Evolutionary conservation across 148 eudicot species (phyloP).

Genomic region (Limonium bicolor): DNA sequence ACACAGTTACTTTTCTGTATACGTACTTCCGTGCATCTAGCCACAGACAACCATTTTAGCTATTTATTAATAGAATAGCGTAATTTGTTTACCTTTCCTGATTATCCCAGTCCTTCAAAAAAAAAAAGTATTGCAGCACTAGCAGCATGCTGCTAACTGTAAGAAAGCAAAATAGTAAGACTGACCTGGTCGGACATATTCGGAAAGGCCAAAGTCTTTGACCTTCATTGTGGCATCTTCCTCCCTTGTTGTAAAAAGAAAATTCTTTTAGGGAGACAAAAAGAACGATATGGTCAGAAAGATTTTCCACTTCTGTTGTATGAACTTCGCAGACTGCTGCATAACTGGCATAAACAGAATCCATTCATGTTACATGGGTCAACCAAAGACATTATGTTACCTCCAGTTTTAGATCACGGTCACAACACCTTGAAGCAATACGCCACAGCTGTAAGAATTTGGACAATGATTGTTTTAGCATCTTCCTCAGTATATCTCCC

Average conservation of each 20-base stretch:
- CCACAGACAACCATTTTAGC: no score
- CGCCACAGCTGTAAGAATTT: slow-evolving; percentile 66
- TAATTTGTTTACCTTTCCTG: no score
- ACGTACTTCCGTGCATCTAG: no score
- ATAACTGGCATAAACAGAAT: no score
- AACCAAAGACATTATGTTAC: slow-evolving; percentile 13
- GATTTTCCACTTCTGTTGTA: neutral
- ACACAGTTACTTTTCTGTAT: no score
- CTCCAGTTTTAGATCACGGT: slow-evolving; percentile 99
- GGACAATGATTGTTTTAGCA: slow-evolving; percentile 68
- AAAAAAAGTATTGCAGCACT: no score
- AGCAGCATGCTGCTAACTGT: no score
- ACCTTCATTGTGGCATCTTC: slow-evolving; percentile 79
- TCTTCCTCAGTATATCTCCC: slow-evolving; percentile 87
- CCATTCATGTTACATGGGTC: neutral
- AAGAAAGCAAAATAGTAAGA: no score
- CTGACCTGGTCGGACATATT: slow-evolving; percentile 88
- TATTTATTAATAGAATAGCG: no score
- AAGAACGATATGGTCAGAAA: slow-evolving; percentile 1
- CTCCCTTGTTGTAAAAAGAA: slow-evolving; percentile 68
- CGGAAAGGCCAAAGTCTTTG: slow-evolving; percentile 93
- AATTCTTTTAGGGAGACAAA: slow-evolving; percentile 49
- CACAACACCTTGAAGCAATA: slow-evolving; percentile 97
- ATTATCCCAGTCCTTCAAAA: no score
- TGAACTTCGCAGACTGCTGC: no score